phyloP scores from a whole-genome alignment of 495 filamentous ascomycete genomes.

The Oidiodendron maius region DNA sequence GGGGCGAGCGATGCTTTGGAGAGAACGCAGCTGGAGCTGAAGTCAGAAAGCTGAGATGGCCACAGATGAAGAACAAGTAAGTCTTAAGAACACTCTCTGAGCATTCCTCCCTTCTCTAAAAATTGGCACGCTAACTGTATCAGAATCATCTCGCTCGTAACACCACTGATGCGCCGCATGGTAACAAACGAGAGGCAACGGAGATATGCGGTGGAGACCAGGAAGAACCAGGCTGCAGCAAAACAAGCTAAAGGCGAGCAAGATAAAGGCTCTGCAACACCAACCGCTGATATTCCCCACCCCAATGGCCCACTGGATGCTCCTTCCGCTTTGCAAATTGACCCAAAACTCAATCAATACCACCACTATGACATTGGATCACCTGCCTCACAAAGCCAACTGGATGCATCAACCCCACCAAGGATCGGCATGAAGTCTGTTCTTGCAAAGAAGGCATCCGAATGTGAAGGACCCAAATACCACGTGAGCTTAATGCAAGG shows the following conservation, averaged over 20 bases:
- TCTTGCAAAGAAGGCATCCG: neutral
- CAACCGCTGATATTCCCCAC: constrained; percentile 1
- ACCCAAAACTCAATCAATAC: constrained; percentile 13
- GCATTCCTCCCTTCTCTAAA: neutral
- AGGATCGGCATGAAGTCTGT: neutral
- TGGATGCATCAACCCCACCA: neutral
- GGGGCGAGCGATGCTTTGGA: constrained; percentile 52
- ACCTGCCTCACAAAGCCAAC: neutral
- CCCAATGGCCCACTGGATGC: constrained; percentile 2
- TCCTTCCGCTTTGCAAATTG: constrained; percentile 5
- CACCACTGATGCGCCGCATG: constrained; percentile 54
- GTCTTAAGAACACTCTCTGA: neutral
- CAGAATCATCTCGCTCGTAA: constrained; percentile 48
- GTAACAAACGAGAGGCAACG: constrained; percentile 61
- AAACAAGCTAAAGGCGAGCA: neutral
- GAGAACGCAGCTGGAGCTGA: constrained; percentile 27
- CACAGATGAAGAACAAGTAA: constrained; percentile 43
- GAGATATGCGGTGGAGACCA: constrained; percentile 53
- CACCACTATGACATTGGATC: constrained; percentile 8
- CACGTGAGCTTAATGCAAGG: constrained; percentile 7
- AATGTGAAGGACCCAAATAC: constrained; percentile 4
- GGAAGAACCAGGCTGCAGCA: constrained; percentile 27
- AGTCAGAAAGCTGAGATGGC: constrained; percentile 46
- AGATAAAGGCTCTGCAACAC: neutral
- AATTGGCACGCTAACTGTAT: neutral